These are phyloP conservation scores for Purpureocillium takamizusanense DNA, from an alignment of 2,329 filamentous ascomycete genomes.

Conservation along the genomic window DNA sequence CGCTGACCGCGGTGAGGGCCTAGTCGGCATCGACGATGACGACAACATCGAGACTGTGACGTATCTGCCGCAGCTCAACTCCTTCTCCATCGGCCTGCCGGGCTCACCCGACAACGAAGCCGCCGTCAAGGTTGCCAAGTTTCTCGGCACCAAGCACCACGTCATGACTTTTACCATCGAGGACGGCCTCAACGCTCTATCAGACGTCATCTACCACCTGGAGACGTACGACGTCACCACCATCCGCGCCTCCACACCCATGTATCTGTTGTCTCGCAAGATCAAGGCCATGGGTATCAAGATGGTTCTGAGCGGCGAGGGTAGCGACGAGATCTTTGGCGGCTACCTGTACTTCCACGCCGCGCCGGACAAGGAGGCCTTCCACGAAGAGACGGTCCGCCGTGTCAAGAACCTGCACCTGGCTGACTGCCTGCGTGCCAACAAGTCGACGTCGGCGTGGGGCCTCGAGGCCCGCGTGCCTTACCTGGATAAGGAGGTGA, in stretches of 20 bases:
- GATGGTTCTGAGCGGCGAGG: slow-evolving; percentile 97
- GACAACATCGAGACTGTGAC: slow-evolving; percentile 84
- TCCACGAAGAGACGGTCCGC: slow-evolving; percentile 90
- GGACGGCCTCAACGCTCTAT: slow-evolving; percentile 91
- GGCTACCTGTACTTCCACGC: slow-evolving; percentile 98
- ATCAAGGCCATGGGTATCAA: slow-evolving; percentile 99
- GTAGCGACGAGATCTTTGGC: slow-evolving; percentile 95
- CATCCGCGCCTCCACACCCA: slow-evolving; percentile 94
- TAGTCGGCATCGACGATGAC: slow-evolving; percentile 91
- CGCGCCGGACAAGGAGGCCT: slow-evolving; percentile 81
- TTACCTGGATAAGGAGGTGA: slow-evolving; percentile 85
- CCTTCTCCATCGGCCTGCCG: slow-evolving; percentile 94
- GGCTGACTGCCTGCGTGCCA: slow-evolving; percentile 92
- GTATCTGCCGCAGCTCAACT: slow-evolving; percentile 90
- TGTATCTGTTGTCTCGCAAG: slow-evolving; percentile 96
- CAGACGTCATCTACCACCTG: slow-evolving; percentile 95
- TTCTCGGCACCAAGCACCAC: slow-evolving; percentile 95
- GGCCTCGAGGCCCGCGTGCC: slow-evolving; percentile 95
- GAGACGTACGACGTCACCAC: slow-evolving; percentile 98
- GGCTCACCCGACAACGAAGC: slow-evolving; percentile 88
- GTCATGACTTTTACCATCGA: slow-evolving; percentile 97
- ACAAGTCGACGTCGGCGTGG: slow-evolving; percentile 98
- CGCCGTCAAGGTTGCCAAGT: slow-evolving; percentile 87
- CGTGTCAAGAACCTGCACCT: slow-evolving; percentile 95
- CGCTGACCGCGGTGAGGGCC: slow-evolving; percentile 54